phyloP scores from a whole-genome alignment of 1,139 yeast species.

The Taphrina communis region DNA sequence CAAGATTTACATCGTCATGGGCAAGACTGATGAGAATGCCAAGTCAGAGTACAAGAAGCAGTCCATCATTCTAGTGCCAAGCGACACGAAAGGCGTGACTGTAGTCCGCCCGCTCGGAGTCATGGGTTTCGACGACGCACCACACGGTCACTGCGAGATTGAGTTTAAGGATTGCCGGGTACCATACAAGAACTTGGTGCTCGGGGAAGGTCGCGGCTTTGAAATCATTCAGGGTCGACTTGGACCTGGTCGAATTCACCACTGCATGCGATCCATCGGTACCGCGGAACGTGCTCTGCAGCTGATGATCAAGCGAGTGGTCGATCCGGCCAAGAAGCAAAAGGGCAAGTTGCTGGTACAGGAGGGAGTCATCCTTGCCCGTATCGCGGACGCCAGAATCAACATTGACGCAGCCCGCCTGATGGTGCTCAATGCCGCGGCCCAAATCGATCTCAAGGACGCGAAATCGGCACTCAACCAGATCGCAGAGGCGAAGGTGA shows the following conservation, averaged over 20 bases:
- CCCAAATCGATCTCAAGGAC: conserved; percentile 63
- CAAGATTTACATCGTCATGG: conserved; percentile 67
- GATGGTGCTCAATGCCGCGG: conserved; percentile 69
- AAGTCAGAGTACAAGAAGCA: conserved; percentile 61
- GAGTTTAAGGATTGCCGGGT: conserved; percentile 61
- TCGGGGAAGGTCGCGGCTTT: conserved; percentile 65
- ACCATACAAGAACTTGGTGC: conserved; percentile 56
- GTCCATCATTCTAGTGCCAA: conserved; percentile 65
- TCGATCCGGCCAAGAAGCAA: conserved; percentile 57
- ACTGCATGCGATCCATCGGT: conserved; percentile 74
- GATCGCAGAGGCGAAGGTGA: conserved; percentile 73
- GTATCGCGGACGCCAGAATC: conserved; percentile 64
- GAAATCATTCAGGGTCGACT: conserved; percentile 71
- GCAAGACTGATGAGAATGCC: conserved; percentile 59
- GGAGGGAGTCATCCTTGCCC: conserved; percentile 61
- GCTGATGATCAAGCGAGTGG: conserved; percentile 63
- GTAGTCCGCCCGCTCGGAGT: conserved; percentile 64
- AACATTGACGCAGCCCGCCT: conserved; percentile 65
- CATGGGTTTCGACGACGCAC: conserved; percentile 73
- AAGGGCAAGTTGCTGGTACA: conserved; percentile 63
- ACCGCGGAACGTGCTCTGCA: conserved; percentile 67
- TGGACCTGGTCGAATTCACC: conserved; percentile 77
- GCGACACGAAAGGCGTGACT: conserved; percentile 62
- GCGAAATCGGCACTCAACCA: conserved; percentile 65
- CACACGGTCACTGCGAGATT: conserved; percentile 75